Conservation (phyloP, 352 stramenopile genomes). For the Phytophthora boehmeriae region DNA sequence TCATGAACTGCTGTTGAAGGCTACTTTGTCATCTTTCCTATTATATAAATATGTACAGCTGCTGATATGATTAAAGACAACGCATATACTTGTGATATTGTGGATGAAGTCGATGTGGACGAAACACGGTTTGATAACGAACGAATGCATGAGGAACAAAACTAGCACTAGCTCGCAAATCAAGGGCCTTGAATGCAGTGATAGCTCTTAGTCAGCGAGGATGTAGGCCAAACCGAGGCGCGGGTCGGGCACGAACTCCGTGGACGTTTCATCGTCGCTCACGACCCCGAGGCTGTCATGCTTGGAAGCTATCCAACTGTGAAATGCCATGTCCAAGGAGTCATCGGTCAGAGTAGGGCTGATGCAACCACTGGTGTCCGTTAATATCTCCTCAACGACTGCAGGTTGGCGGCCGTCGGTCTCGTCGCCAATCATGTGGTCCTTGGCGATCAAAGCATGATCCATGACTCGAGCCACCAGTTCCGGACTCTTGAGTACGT, state of each 20-base stretch:
- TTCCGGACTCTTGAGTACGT: conserved; percentile 31
- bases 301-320: neutral
- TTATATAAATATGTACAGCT: too few relatives aligned
- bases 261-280: too few relatives aligned
- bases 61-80: too few relatives aligned
- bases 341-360: neutral
- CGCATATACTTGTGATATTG: too few relatives aligned
- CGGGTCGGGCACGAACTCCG: neutral
- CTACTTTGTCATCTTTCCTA: too few relatives aligned
- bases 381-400: conserved; percentile 4
- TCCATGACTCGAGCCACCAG: conserved; percentile 39
- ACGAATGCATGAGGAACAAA: too few relatives aligned
- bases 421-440: conserved; percentile 52
- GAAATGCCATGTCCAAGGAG: neutral
- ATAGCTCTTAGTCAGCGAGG: neutral
- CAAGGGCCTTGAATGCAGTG: too few relatives aligned
- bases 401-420: conserved; percentile 25
- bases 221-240: neutral
- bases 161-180: too few relatives aligned
- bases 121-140: too few relatives aligned
- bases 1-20: too few relatives aligned
- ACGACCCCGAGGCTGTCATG: too few relatives aligned
- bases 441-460: conserved; percentile 43
- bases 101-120: too few relatives aligned
- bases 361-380: neutral